These are phyloP conservation scores for Quercus ilex DNA, from an alignment of 306 rosid genomes.

Conservation along the genomic window DNA sequence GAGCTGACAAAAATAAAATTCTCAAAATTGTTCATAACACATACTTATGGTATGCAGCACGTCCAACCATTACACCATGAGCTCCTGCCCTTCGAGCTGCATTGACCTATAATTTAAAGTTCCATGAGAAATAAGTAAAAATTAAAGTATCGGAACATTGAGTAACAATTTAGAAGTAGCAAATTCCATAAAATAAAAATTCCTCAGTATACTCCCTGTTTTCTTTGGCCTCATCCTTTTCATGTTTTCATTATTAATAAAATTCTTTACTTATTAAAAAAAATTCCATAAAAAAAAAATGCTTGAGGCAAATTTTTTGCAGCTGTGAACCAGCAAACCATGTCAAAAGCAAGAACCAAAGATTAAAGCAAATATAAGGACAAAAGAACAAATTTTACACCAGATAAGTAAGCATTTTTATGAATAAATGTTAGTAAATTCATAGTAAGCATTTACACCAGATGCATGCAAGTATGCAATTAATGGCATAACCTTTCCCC, in stretches of 20 bases:
- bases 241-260: no score
- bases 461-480: background rate
- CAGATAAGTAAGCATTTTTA: background rate
- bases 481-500: background rate
- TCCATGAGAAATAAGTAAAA: constrained; percentile 1
- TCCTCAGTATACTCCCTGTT: no score
- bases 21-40: constrained; percentile 15
- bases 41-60: constrained; percentile 85
- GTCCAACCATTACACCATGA: constrained; percentile 99
- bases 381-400: background rate
- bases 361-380: background rate
- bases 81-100: constrained; percentile 83
- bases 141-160: constrained; percentile 14
- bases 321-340: background rate
- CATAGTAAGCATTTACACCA: constrained; percentile 3
- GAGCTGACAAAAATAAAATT: background rate
- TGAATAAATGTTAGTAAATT: background rate
- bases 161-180: background rate
- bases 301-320: background rate
- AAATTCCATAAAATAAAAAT: background rate
- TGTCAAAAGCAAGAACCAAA: constrained; percentile 3
- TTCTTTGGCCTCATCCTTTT: no score
- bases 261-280: no score
- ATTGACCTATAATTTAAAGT: constrained; percentile 54
- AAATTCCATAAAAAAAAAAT: background rate